A percentile compares a stretch with the other conserved stretches of the same genome.
phyloP scores from a whole-genome alignment of 2,329 filamentous ascomycete genomes.

The Fusarium pininemorale region DNA sequence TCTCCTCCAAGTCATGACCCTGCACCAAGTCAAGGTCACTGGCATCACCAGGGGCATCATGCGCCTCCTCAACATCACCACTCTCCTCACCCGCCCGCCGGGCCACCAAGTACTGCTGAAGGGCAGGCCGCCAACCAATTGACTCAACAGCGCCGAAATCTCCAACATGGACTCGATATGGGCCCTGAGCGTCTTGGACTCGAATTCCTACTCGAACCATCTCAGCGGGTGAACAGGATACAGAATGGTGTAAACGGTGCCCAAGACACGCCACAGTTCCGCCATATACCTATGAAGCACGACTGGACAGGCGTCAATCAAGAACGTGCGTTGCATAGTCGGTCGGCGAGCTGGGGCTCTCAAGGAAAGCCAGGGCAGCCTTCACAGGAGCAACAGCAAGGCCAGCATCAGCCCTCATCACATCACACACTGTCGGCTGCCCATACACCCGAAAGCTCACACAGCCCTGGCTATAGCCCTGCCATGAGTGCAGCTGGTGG shows the following conservation, averaged over 20 bases:
- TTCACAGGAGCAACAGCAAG: slow-evolving; percentile 30
- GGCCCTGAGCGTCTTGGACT: slow-evolving; percentile 75
- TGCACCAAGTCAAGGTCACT: slow-evolving; percentile 18
- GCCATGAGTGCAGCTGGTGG: slow-evolving; percentile 27
- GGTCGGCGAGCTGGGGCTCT: slow-evolving; percentile 38
- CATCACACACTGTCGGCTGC: slow-evolving; percentile 27
- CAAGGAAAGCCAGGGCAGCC: slow-evolving; percentile 29
- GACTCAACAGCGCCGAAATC: slow-evolving; percentile 60
- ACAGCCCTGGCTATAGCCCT: slow-evolving; percentile 36
- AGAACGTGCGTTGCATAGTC: slow-evolving; percentile 38
- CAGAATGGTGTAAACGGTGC: slow-evolving; percentile 59
- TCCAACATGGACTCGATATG: slow-evolving; percentile 66
- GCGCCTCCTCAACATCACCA: slow-evolving; percentile 19
- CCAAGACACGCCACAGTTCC: slow-evolving; percentile 56
- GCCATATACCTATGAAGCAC: slow-evolving; percentile 61
- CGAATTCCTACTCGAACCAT: slow-evolving; percentile 74
- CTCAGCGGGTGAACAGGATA: slow-evolving; percentile 63
- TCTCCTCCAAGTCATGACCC: slow-evolving; percentile 39
- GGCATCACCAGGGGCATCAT: slow-evolving; percentile 29
- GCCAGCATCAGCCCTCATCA: slow-evolving; percentile 11
- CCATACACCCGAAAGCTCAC: slow-evolving; percentile 35
- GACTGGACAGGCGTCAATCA: slow-evolving; percentile 53
- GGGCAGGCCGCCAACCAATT: slow-evolving; percentile 40
- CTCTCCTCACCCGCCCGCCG: slow-evolving; percentile 1
- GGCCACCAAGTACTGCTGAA: slow-evolving; percentile 14